phyloP scores from a whole-genome alignment of 257 asterid species.

The Linaria vulgaris region DNA sequence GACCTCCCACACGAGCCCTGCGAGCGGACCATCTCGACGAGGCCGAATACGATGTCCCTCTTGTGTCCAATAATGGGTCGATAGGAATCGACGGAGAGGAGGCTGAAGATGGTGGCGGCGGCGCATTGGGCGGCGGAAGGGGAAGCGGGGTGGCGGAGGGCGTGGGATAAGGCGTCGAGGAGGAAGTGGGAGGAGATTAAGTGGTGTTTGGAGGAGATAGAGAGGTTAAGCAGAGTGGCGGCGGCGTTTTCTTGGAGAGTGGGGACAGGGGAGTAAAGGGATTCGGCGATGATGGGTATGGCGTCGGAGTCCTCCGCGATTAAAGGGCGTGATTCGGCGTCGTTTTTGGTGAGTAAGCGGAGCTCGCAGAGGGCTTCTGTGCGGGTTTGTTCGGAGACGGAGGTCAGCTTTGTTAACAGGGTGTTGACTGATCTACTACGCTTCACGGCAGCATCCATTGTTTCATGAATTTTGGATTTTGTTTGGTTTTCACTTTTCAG shows the following conservation, averaged over 20 bases:
- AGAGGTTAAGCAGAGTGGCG: conserved; percentile 79
- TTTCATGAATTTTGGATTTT: neutral
- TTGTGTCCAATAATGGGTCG: conserved; percentile 86
- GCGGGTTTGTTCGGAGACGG: conserved; percentile 84
- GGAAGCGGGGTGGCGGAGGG: conserved; percentile 75
- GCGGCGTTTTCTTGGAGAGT: conserved; percentile 84
- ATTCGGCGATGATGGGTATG: conserved; percentile 67
- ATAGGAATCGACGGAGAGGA: conserved; percentile 52
- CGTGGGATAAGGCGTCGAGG: conserved; percentile 95
- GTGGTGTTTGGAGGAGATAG: conserved; percentile 69
- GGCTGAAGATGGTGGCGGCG: conserved; percentile 79
- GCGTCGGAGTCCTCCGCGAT: conserved; percentile 82
- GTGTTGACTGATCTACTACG: conserved; percentile 53
- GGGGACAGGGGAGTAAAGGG: conserved; percentile 64
- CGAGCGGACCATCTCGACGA: conserved; percentile 54
- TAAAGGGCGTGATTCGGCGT: conserved; percentile 64
- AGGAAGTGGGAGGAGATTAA: conserved; percentile 74
- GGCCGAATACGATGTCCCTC: conserved; percentile 80
- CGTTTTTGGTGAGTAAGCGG: conserved; percentile 71
- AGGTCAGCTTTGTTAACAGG: conserved; percentile 69
- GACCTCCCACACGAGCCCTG: conserved; percentile 63
- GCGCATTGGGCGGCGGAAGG: conserved; percentile 78
- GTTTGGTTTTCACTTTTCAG: neutral
- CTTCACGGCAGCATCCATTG: conserved; percentile 71
- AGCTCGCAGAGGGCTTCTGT: conserved; percentile 84